Conservation (phyloP, 306 rosid species). For the Castanopsis chinensis region DNA sequence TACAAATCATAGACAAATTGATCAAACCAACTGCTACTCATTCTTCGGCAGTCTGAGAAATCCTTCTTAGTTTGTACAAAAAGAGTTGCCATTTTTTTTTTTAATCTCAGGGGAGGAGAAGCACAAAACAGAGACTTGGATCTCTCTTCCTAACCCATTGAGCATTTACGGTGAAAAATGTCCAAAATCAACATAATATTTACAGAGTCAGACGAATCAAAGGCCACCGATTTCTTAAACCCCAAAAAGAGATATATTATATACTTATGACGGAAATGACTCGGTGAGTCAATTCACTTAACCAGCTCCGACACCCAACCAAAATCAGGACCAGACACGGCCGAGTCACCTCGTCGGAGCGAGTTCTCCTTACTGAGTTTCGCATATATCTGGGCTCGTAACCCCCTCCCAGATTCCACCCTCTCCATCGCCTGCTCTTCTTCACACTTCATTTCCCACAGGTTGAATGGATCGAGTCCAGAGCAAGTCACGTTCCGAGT, state of each 20-base stretch:
- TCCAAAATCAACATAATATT: conserved; percentile 5
- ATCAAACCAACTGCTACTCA: conserved; percentile 23
- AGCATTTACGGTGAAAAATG: conserved; percentile 28
- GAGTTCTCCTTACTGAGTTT: conserved; percentile 65
- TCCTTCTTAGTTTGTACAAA: conserved; percentile 20
- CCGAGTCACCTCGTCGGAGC: conserved; percentile 20
- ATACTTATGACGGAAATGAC: not conserved
- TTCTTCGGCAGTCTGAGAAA: conserved; percentile 26
- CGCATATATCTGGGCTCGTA: conserved; percentile 69
- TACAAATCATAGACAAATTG: conserved; percentile 23
- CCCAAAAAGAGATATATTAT: not conserved
- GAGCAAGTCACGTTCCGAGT: not conserved
- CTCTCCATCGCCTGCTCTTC: conserved; percentile 81
- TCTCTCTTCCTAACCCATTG: conserved; percentile 9
- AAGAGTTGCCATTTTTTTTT: not conserved
- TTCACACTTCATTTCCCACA: conserved; percentile 28
- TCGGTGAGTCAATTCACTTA: conserved; percentile 20
- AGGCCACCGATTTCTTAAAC: conserved; percentile 21
- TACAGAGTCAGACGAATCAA: conserved; percentile 29
- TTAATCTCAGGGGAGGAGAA: not conserved
- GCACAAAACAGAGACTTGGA: conserved; percentile 11
- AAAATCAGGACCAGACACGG: conserved; percentile 42
- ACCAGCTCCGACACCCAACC: conserved; percentile 70
- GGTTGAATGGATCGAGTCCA: conserved; percentile 3
- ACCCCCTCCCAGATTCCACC: conserved; percentile 73